A percentile compares a stretch with the other conserved stretches of the same genome.
Conservation (phyloP, 2,329 filamentous ascomycete species). For the Hypomyces rosellus region DNA sequence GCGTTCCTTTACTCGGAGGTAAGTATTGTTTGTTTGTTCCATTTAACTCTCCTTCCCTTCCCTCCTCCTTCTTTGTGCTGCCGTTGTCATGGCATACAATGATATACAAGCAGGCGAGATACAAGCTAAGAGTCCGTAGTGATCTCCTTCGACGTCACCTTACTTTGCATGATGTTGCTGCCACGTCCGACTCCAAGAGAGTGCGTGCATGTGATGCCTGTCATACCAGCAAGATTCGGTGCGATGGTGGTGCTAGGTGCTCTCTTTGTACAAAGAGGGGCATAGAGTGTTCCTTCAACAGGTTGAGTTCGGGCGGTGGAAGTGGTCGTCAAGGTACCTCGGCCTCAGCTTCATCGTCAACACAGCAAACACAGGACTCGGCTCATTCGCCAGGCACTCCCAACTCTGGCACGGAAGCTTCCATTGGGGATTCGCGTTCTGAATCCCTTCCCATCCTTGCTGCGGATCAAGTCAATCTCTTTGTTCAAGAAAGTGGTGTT, state of each 20-base stretch:
- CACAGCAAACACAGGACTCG: too few species aligned
- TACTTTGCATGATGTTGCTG: conserved; percentile 26
- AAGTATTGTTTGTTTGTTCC: conserved; percentile 12
- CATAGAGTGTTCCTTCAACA: conserved; percentile 28
- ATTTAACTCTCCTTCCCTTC: background rate
- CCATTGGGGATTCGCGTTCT: too few species aligned
- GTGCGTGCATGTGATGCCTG: conserved; percentile 38
- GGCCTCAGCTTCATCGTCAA: too few species aligned
- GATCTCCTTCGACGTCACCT: conserved; percentile 34
- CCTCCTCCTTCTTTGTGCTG: background rate
- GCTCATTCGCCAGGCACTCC: too few species aligned
- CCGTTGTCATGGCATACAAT: background rate
- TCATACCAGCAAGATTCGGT: conserved; percentile 40
- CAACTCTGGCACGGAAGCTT: too few species aligned
- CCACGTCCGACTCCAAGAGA: conserved; percentile 26
- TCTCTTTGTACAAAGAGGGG: conserved; percentile 33
- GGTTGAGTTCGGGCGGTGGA: background rate
- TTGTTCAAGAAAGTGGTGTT: too few species aligned
- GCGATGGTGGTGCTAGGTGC: conserved; percentile 34
- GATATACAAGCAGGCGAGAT: conserved; percentile 2
- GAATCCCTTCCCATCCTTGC: too few species aligned
- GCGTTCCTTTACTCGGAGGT: conserved; percentile 34
- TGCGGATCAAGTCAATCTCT: too few species aligned
- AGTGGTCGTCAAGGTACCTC: too few species aligned
- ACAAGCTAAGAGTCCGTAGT: conserved; percentile 15